Evolutionary conservation across 768 basidiomycete species (phyloP).

Genomic region (Trichaptum fuscoviolaceum): DNA sequence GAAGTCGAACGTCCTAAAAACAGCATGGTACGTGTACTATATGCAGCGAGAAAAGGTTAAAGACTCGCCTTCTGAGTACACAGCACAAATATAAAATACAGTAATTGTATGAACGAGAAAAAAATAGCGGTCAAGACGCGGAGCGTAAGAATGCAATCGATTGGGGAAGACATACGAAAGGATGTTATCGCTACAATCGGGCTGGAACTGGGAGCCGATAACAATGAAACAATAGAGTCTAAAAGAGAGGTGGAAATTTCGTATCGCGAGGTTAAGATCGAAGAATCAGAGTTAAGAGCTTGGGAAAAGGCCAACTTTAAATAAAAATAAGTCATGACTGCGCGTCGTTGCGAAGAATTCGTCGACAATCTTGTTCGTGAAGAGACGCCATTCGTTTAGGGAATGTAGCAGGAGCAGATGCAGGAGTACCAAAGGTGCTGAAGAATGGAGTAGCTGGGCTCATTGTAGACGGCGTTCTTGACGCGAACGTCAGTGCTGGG

Average conservation of each 20-base stretch:
- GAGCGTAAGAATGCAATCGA: too few relatives aligned
- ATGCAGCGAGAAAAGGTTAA: too few relatives aligned
- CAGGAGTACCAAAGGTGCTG: constrained; percentile 54
- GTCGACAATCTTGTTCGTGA: not conserved
- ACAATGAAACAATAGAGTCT: not conserved
- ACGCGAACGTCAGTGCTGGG: constrained; percentile 66
- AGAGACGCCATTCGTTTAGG: not conserved
- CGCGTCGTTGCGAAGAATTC: not conserved
- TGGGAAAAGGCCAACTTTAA: not conserved
- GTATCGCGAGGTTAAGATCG: not conserved
- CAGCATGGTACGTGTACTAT: too few relatives aligned
- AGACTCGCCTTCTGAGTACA: too few relatives aligned
- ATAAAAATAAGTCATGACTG: not conserved
- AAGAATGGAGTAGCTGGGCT: constrained; percentile 73
- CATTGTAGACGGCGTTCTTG: constrained; percentile 55
- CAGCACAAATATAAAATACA: too few relatives aligned
- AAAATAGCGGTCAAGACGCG: too few relatives aligned
- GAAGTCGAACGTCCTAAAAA: too few relatives aligned
- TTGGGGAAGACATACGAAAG: too few relatives aligned
- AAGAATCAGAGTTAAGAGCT: not conserved
- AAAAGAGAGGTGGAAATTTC: not conserved
- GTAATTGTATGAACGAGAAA: too few relatives aligned
- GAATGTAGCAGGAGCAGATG: not conserved
- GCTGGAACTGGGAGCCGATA: not conserved
- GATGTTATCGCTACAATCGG: not conserved